Percentiles rank a stretch among this genome's conserved stretches.
phyloP scores from a whole-genome alignment of 371 early-diverging fungal species.

The Haplosporangium sp. region DNA sequence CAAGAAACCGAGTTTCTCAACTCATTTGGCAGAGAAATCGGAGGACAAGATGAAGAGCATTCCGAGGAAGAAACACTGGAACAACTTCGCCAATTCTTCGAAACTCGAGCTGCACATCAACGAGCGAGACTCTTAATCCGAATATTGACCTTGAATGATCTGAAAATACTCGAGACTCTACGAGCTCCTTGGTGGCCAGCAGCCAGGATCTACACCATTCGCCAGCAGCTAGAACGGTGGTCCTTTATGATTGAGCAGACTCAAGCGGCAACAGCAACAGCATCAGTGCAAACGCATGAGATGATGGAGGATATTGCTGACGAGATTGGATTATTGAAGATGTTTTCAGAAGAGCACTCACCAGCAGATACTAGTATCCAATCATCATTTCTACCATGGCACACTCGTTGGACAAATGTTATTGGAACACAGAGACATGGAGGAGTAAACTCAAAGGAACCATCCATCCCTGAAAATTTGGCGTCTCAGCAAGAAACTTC shows the following conservation, averaged over 20 bases:
- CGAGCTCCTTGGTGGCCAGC: slow-evolving; percentile 43
- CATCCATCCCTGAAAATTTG: neutral
- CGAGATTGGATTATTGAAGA: neutral
- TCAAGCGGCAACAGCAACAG: neutral
- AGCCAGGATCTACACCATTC: slow-evolving; percentile 26
- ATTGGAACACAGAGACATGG: neutral
- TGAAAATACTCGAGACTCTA: slow-evolving; percentile 21
- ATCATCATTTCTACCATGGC: slow-evolving; percentile 9
- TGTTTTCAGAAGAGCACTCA: no score
- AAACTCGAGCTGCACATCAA: slow-evolving; percentile 22
- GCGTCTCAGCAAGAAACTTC: neutral
- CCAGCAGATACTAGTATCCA: neutral
- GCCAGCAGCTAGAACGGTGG: slow-evolving; percentile 33
- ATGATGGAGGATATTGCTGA: neutral
- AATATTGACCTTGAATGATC: slow-evolving; percentile 14
- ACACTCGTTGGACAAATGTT: slow-evolving; percentile 23
- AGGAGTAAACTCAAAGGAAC: neutral
- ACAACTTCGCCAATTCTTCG: slow-evolving; percentile 14
- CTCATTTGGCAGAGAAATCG: neutral
- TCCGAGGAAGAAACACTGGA: slow-evolving; percentile 15
- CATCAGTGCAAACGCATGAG: neutral
- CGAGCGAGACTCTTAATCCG: slow-evolving; percentile 23
- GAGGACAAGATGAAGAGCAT: neutral
- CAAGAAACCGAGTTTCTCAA: neutral
- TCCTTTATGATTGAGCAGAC: slow-evolving; percentile 25